Evolutionary conservation across 1,139 yeast genomes (phyloP).

Genomic region (Dujonia santamariae): DNA sequence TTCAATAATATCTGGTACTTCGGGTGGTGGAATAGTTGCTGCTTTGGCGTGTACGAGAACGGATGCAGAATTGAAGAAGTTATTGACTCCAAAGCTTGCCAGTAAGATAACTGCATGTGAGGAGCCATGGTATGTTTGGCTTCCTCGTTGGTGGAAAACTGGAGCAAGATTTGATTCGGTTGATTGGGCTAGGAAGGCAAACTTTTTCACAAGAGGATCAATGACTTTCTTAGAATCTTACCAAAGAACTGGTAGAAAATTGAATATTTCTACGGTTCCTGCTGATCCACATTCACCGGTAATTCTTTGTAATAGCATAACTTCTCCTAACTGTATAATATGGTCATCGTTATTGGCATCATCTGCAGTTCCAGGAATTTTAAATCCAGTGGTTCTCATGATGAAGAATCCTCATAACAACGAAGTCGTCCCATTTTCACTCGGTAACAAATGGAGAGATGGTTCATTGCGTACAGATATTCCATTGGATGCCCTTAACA

Average conservation of each 20-base stretch:
- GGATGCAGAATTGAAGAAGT: constrained; percentile 56
- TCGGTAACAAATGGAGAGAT: constrained; percentile 76
- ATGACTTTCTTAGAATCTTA: constrained; percentile 70
- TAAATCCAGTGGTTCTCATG: constrained; percentile 79
- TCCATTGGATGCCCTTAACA: constrained; percentile 65
- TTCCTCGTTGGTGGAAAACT: constrained; percentile 64
- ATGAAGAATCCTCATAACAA: constrained; percentile 51
- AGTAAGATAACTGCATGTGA: constrained; percentile 69
- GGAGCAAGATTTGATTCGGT: constrained; percentile 79
- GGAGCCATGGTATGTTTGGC: constrained; percentile 60
- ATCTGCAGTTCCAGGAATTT: constrained; percentile 82
- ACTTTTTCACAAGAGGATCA: constrained; percentile 72
- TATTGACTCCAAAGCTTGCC: constrained; percentile 63
- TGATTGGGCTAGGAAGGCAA: constrained; percentile 68
- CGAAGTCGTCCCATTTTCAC: constrained; percentile 59
- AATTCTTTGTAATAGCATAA: constrained; percentile 70
- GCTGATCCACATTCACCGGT: constrained; percentile 83
- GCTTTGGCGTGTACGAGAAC: constrained; percentile 71
- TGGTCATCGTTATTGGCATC: constrained; percentile 79
- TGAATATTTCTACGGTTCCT: constrained; percentile 77
- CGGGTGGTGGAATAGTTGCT: constrained; percentile 83
- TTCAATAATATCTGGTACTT: constrained; percentile 69
- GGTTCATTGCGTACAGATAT: constrained; percentile 73
- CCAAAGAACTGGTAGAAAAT: constrained; percentile 63
- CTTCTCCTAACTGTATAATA: constrained; percentile 79